Base-by-base conservation (phyloP, 208 protist species). In the Leptomonas pyrrhocoris region DNA sequence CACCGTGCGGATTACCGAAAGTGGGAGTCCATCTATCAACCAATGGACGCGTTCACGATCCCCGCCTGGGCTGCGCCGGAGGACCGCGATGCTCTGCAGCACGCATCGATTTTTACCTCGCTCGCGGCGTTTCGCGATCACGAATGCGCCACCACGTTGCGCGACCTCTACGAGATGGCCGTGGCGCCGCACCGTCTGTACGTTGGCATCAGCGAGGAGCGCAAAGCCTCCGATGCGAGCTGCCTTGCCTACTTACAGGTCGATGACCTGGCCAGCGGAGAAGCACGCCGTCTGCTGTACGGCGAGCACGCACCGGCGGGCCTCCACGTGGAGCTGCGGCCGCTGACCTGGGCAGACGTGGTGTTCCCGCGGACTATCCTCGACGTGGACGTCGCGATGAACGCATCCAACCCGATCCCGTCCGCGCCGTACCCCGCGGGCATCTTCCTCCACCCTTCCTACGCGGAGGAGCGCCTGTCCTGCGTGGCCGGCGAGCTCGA, bases 21-120 rank as follows among this genome's bases (percentile, higher is more conserved):
- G 72, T 86, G 81, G 79, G 51, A 79, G 11, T 59, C 57, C 2
- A 45, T 71, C 23, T 68, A 73, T 13, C 63, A 49, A 42, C 62
- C 77, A 0, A 49, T 49, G 27, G 75, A 79, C 11, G 30, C 27
- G 27, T 69, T 67, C 38, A 5, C 13, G n/a, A 50, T 88, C 5
- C 83, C 83, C 9, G 25, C n/a, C n/a, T 85, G 63, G 53, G 73
- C 72, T 12, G 68, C 56, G 0, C 46, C 51, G 4, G 31, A 27
- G 43, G 83, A 88, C 61, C 25, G 23, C 2, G 65, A 71, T 56
- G 71, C 73, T 27, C 60, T 87, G 2, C 61, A 71, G 6, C 66
- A 87, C 40, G 86, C 82, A 16, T 86, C 79, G 43, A 97, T 98
- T 55, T 98, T 98, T 71, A 80, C 96, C 15, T 96, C 89, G 0